These are phyloP conservation scores for Trametes cingulata DNA, from an alignment of 768 basidiomycete genomes.

Conservation along the genomic window DNA sequence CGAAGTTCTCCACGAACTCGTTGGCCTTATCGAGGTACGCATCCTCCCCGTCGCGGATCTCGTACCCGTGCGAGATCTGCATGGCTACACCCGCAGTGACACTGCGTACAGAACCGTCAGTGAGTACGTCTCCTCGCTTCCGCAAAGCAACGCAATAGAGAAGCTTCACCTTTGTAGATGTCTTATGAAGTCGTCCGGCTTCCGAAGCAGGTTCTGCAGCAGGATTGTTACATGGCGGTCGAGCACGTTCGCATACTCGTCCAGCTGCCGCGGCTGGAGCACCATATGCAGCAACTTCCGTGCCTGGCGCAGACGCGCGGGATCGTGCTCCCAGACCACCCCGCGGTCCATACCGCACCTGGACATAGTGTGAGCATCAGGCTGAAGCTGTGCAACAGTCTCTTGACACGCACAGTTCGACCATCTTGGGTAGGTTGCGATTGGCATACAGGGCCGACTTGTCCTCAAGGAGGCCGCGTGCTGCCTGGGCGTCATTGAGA, in stretches of 20 bases:
- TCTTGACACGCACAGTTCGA: neutral
- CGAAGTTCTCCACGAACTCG: conserved; percentile 7
- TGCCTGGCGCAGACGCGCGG: conserved; percentile 1
- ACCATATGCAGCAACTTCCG: conserved; percentile 5
- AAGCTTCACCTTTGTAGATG: conserved; percentile 35
- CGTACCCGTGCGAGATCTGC: conserved; percentile 13
- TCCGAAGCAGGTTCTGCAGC: conserved; percentile 1
- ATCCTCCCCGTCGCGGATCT: neutral
- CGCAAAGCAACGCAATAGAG: neutral
- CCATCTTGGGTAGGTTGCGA: conserved; percentile 9
- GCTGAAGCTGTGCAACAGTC: too few species aligned
- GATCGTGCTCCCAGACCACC: conserved; percentile 9
- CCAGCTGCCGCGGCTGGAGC: conserved; percentile 2
- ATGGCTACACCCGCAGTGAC: conserved; percentile 5
- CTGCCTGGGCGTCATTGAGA: conserved; percentile 31
- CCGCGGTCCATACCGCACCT: conserved; percentile 14
- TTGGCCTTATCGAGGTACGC: neutral
- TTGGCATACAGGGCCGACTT: conserved; percentile 33
- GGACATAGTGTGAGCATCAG: neutral
- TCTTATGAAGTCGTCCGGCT: conserved; percentile 60
- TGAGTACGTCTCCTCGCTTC: neutral
- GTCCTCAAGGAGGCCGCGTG: conserved; percentile 32
- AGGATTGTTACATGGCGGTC: neutral
- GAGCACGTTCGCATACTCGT: neutral
- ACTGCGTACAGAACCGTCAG: neutral